Base-by-base conservation (phyloP, 371 early-diverging fungal genomes). In the Antonospora locustae region DNA sequence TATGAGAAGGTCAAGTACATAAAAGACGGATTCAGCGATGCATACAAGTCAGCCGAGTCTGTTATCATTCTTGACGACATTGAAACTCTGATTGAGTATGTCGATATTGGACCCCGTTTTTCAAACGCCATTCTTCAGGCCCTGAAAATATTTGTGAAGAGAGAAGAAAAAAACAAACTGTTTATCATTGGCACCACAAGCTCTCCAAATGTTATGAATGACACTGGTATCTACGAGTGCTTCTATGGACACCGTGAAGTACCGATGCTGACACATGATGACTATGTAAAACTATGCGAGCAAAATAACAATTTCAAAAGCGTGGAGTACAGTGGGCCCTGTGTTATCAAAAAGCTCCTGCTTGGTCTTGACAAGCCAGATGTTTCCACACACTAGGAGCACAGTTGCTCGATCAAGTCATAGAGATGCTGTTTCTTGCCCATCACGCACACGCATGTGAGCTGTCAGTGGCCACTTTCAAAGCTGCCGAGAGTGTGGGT, bases 61-160 rank as follows among this genome's bases (percentile, higher is more conserved):
- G 80, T 90, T 17, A 84, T 98, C 59, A 88, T 98, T 14, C 78
- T 98, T 50, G 97, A 98, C 70, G 81, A 88, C 45, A 83, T 98
- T 45, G 97, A 96, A 74, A 80, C 89, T 28, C 72, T 98, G 3
- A 71, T 77, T 78, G 98, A 96, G 55, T 98, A 86, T 81, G 94
- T 92, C 0, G 80, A 84, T 1, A 90, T 98, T 66, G 97, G 97
- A 1, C 90, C 95, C 16, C 80, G 95, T 20, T 95, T 98, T 74
- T 89, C 90, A 23, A 98, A 93, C 74, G 66, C 79, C 1, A 84
- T 96, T 1, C 76, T 98, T 12, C 97, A 98, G 72, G 87, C 94
- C 0, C 75, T 98, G 7, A 76, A 76, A 59, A 67, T 73, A 43
- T 76, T 72, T 58, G 63, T 70, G 27, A 73, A 72, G 52, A 17